phyloP scores from a whole-genome alignment of 1,139 yeast genomes.

The Kurtzmaniella natalensis region DNA sequence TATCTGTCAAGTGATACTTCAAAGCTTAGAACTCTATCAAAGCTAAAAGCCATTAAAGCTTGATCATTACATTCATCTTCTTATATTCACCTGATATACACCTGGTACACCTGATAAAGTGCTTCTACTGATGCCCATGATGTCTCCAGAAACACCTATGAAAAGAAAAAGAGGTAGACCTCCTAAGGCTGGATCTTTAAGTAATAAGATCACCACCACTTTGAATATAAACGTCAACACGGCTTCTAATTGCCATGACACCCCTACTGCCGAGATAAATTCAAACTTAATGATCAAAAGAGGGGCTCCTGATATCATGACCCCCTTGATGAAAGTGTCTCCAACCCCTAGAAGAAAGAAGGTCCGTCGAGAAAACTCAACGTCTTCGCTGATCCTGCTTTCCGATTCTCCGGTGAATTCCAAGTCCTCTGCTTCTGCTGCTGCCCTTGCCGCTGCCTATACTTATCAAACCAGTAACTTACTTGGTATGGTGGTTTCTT shows the following conservation, averaged over 20 bases:
- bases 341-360: slow-evolving; percentile 20
- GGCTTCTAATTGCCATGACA: slow-evolving; percentile 21
- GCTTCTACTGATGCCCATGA: too few relatives aligned
- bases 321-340: slow-evolving; percentile 45
- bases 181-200: slow-evolving; percentile 40
- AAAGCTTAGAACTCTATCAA: not conserved
- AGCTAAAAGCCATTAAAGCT: not conserved
- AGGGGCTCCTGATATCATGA: slow-evolving; percentile 45
- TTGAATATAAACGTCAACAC: slow-evolving; percentile 42
- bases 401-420: slow-evolving; percentile 1
- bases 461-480: not conserved
- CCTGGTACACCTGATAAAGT: too few relatives aligned
- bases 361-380: slow-evolving; percentile 2
- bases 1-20: too few relatives aligned
- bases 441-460: too few relatives aligned
- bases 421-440: not conserved
- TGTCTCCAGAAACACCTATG: slow-evolving; percentile 17
- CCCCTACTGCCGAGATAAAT: slow-evolving; percentile 34
- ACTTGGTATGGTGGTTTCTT: not conserved
- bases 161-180: slow-evolving; percentile 46
- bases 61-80: not conserved
- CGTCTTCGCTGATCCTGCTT: not conserved
- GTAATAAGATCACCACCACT: slow-evolving; percentile 38
- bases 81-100: too few relatives aligned
- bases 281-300: slow-evolving; percentile 36